Evolutionary conservation across 2,329 filamentous ascomycete genomes (phyloP).

Genomic region (Immersiporthe knoxdaviesiana): DNA sequence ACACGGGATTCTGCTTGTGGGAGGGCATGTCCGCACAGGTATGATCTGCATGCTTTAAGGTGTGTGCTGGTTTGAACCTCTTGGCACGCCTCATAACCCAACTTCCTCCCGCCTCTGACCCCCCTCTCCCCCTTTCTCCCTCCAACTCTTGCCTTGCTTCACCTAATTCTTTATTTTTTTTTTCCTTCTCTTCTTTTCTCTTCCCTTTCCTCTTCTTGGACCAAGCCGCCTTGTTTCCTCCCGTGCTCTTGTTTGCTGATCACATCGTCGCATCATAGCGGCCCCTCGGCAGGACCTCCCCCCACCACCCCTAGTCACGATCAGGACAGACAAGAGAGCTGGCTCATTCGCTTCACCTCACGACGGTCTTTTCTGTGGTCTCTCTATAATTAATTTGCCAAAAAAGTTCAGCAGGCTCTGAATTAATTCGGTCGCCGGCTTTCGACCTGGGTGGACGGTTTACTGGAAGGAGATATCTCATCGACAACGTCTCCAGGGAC

Average conservation of each 20-base stretch:
- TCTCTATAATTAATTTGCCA: conserved; percentile 32
- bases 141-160: conserved; percentile 32
- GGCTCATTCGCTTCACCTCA: conserved; percentile 30
- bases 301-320: conserved; percentile 17
- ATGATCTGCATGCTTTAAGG: conserved; percentile 49
- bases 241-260: conserved; percentile 32
- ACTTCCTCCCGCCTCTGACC: conserved; percentile 33
- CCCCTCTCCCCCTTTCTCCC: conserved; percentile 31
- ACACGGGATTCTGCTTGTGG: conserved; percentile 36
- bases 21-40: conserved; percentile 45
- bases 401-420: conserved; percentile 59
- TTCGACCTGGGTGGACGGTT: conserved; percentile 17
- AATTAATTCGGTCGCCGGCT: conserved; percentile 39
- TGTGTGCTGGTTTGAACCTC: conserved; percentile 41
- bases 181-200: background rate
- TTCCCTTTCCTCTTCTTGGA: conserved; percentile 17
- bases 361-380: conserved; percentile 32
- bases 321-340: conserved; percentile 17
- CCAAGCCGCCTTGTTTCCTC: conserved; percentile 23
- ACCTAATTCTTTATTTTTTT: conserved; percentile 32
- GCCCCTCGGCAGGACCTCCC: conserved; percentile 25
- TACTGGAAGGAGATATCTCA: conserved; percentile 1
- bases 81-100: conserved; percentile 42
- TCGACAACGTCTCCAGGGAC: background rate
- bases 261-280: conserved; percentile 26